These are phyloP conservation scores for Schwanniomyces polymorphus DNA, from an alignment of 805 yeast genomes.

Conservation along the genomic window DNA sequence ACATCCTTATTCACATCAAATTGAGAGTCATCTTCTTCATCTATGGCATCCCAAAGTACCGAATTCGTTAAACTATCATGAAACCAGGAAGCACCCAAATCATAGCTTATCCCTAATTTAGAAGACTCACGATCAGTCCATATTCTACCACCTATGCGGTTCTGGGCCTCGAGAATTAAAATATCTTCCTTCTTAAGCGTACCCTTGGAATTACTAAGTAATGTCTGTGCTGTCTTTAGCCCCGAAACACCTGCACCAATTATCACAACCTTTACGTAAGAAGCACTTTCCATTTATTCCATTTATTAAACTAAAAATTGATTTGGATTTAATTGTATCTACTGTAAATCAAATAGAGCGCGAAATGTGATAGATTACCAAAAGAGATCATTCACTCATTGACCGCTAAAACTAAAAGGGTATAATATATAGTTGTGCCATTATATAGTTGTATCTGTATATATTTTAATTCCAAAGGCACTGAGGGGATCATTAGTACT, in stretches of 20 bases:
- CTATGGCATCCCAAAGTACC: slow-evolving; percentile 41
- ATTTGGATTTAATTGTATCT: neutral
- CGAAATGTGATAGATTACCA: neutral
- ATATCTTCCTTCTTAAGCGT: slow-evolving; percentile 41
- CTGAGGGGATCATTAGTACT: neutral
- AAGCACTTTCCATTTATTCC: neutral
- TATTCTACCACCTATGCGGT: slow-evolving; percentile 69
- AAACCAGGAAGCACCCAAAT: slow-evolving; percentile 92
- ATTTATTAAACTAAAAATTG: neutral
- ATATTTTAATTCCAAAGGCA: neutral
- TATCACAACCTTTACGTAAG: slow-evolving; percentile 45
- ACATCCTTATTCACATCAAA: slow-evolving; percentile 27
- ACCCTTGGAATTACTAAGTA: slow-evolving; percentile 15
- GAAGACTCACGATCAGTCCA: slow-evolving; percentile 43
- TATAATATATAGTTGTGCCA: neutral
- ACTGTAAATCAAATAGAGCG: neutral
- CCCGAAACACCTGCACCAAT: slow-evolving; percentile 85
- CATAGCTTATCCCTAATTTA: slow-evolving; percentile 44
- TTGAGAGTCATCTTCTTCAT: slow-evolving; percentile 7
- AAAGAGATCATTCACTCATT: neutral
- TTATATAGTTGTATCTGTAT: neutral
- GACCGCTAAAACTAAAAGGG: too few relatives aligned
- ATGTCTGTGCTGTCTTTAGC: slow-evolving; percentile 58
- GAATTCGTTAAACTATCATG: slow-evolving; percentile 76
- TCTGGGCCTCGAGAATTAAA: slow-evolving; percentile 63